phyloP scores from a whole-genome alignment of 176 grass and related monocot genomes.

The Pontederia crassipes region DNA sequence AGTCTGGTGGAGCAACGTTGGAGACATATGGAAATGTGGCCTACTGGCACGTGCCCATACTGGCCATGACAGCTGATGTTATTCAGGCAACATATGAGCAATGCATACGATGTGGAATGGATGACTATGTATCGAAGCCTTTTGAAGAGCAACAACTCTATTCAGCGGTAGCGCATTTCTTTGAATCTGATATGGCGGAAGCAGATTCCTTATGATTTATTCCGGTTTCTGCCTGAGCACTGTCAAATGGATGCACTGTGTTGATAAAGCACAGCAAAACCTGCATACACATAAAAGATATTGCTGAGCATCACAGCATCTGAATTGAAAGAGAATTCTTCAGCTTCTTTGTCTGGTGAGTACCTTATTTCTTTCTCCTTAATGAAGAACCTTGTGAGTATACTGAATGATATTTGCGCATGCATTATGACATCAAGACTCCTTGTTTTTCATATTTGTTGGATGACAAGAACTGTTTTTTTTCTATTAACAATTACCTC shows the following conservation, averaged over 20 bases:
- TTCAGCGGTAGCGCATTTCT: conserved; percentile 56
- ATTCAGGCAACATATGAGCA: conserved; percentile 72
- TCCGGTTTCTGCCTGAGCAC: conserved; percentile 9
- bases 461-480: too few species aligned
- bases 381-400: too few species aligned
- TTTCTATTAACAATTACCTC: too few species aligned
- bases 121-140: conserved; percentile 72
- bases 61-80: conserved; percentile 82
- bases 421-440: too few species aligned
- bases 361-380: too few species aligned
- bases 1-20: conserved; percentile 17
- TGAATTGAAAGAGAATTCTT: too few species aligned
- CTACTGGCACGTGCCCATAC: conserved; percentile 55
- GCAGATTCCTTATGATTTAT: background rate
- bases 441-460: too few species aligned
- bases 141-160: conserved; percentile 69
- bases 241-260: background rate
- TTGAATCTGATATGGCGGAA: conserved; percentile 32
- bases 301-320: too few species aligned
- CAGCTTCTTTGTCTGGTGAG: too few species aligned
- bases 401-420: too few species aligned
- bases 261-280: too few species aligned
- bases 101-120: conserved; percentile 59
- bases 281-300: too few species aligned
- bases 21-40: conserved; percentile 25